phyloP scores from a whole-genome alignment of 768 basidiomycete genomes.

The Neoboletus magnificus region DNA sequence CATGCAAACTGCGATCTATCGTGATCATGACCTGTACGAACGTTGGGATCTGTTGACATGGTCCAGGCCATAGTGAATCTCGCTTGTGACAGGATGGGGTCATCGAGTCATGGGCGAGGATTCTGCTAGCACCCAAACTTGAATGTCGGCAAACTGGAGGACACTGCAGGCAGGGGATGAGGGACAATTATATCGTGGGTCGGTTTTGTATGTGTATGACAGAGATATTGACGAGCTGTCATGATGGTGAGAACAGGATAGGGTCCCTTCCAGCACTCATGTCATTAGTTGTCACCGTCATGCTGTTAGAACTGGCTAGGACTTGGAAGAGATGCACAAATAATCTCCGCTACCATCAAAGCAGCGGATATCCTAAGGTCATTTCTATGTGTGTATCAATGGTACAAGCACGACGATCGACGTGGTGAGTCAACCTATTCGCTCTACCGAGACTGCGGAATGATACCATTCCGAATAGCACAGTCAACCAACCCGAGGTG shows the following conservation, averaged over 20 bases:
- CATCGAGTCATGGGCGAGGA: not conserved
- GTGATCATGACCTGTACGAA: not conserved
- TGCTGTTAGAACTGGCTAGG: not conserved
- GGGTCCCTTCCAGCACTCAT: not conserved
- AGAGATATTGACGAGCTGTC: not conserved
- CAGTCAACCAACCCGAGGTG: slow-evolving; percentile 1
- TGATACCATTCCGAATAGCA: not conserved
- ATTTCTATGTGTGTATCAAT: not conserved
- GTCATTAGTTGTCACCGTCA: not conserved
- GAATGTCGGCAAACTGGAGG: not conserved
- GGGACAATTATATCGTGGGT: not conserved
- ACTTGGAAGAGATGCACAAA: not conserved
- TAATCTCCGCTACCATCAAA: not conserved
- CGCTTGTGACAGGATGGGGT: not conserved
- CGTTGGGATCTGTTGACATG: not conserved
- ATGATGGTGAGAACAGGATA: not conserved
- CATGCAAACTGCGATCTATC: not conserved
- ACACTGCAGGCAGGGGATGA: not conserved
- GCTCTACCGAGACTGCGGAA: not conserved
- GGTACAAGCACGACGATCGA: not conserved
- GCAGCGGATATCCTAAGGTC: not conserved
- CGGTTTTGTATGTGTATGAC: not conserved
- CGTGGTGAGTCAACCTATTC: not conserved
- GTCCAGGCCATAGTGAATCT: not conserved
- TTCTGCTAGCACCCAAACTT: not conserved